Percentiles rank a stretch among this genome's conserved stretches.
These are phyloP conservation scores for Pseudofabraea citricarpa DNA, from an alignment of 2,329 filamentous ascomycete genomes.

Conservation along the genomic window DNA sequence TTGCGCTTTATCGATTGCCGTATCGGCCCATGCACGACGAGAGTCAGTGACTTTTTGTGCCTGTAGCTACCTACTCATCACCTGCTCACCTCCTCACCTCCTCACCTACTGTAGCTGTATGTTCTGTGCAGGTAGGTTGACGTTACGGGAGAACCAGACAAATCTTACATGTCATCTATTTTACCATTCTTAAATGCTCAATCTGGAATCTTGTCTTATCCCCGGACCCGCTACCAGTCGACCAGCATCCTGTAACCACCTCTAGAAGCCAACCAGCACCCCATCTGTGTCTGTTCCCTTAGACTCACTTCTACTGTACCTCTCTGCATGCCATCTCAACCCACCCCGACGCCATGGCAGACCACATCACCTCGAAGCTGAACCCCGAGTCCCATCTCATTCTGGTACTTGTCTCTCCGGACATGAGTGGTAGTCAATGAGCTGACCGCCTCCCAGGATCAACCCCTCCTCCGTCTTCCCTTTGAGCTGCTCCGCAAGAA, in stretches of 20 bases:
- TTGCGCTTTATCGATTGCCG: background rate
- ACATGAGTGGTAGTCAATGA: slow-evolving; percentile 6
- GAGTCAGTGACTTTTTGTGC: too few relatives aligned
- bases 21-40: too few relatives aligned
- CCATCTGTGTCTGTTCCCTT: too few relatives aligned
- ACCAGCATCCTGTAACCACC: background rate
- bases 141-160: too few relatives aligned
- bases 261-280: background rate
- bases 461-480: slow-evolving; percentile 87
- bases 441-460: slow-evolving; percentile 56
- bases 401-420: slow-evolving; percentile 44
- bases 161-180: too few relatives aligned
- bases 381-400: slow-evolving; percentile 73
- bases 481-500: slow-evolving; percentile 91
- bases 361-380: slow-evolving; percentile 60
- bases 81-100: too few relatives aligned
- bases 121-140: too few relatives aligned
- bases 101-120: too few relatives aligned
- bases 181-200: too few relatives aligned
- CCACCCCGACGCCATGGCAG: slow-evolving; percentile 45
- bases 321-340: background rate
- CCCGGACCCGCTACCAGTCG: too few relatives aligned
- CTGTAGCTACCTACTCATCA: too few relatives aligned
- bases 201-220: too few relatives aligned
- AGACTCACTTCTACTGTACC: background rate